phyloP scores from a whole-genome alignment of 2,329 filamentous ascomycete species.

The Neodidymelliopsis sp. region DNA sequence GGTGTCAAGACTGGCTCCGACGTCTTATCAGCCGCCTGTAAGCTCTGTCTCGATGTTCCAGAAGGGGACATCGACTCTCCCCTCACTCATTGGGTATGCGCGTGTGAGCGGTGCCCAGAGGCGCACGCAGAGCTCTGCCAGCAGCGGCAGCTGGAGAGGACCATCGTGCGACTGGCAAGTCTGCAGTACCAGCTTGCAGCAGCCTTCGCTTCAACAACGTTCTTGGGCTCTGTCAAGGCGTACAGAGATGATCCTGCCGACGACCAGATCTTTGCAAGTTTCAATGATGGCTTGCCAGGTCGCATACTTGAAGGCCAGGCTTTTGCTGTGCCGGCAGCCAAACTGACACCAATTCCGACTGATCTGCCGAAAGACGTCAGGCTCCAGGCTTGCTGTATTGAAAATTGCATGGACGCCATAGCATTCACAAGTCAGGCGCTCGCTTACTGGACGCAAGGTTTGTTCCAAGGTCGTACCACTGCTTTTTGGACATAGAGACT shows the following conservation, averaged over 20 bases:
- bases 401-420: neutral
- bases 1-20: neutral
- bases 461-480: too few relatives aligned
- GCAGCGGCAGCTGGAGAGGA: neutral
- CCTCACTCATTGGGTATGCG: neutral
- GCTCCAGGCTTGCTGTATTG: neutral
- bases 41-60: slow-evolving; percentile 1
- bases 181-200: neutral
- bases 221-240: neutral
- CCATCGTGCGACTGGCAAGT: neutral
- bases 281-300: too few relatives aligned
- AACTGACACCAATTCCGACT: neutral
- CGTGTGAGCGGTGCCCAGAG: neutral
- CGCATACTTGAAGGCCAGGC: too few relatives aligned
- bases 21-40: neutral
- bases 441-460: neutral
- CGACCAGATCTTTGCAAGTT: too few relatives aligned
- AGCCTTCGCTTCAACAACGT: neutral
- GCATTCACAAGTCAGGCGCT: neutral
- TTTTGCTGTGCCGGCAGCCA: neutral
- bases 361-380: neutral
- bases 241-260: too few relatives aligned
- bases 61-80: neutral
- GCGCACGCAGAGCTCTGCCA: neutral
- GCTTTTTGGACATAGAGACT: too few relatives aligned